phyloP scores from a whole-genome alignment of 176 grass and related monocot species.

The Aegilops speltoides region DNA sequence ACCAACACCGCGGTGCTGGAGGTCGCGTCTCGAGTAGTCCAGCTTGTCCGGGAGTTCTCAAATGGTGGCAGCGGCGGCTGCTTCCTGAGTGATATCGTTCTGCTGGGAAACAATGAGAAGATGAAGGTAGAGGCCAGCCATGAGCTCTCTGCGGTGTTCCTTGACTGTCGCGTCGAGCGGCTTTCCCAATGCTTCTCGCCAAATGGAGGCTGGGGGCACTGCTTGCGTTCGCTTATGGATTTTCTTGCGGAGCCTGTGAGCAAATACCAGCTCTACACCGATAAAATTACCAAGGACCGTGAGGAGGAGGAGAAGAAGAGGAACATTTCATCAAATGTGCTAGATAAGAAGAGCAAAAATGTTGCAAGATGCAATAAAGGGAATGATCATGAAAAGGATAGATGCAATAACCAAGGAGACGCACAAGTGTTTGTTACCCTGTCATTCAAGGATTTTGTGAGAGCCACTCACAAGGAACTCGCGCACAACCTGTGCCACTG shows the following conservation, averaged over 20 bases:
- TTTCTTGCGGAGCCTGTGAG: neutral
- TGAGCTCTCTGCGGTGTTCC: neutral
- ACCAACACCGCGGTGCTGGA: neutral
- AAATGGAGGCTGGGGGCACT: neutral
- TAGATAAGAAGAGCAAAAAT: neutral
- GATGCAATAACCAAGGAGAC: neutral
- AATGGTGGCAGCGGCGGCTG: neutral
- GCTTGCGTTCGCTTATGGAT: neutral
- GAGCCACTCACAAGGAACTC: neutral
- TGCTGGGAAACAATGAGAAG: neutral
- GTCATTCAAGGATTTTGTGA: neutral
- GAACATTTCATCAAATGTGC: neutral
- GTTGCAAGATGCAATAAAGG: neutral
- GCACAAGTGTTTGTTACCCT: neutral
- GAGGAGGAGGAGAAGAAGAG: slow-evolving; percentile 7
- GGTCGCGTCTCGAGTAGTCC: neutral
- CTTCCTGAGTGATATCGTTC: neutral
- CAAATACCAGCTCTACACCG: neutral
- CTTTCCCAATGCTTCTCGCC: neutral
- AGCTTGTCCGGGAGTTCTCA: neutral
- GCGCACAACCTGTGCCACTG: neutral
- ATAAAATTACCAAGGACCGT: neutral
- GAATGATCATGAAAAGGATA: neutral
- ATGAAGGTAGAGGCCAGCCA: neutral
- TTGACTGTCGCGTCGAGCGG: neutral